Evolutionary conservation across 345 rosid genomes (phyloP).

Genomic region (Hypericum perforatum): DNA sequence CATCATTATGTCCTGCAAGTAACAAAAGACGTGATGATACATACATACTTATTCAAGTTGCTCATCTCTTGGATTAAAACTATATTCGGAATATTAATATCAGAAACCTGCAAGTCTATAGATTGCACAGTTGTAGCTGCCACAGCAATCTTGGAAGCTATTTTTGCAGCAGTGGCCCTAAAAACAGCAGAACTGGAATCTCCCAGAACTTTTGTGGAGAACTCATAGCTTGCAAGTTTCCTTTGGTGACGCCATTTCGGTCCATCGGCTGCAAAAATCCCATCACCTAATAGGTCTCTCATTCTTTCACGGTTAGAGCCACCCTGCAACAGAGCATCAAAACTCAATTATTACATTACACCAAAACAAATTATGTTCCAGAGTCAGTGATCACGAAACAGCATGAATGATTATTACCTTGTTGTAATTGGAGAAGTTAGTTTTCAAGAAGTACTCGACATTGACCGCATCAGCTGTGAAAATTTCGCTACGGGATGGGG

Average conservation of each 20-base stretch:
- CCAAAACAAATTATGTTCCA: neutral
- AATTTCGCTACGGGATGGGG: slow-evolving; percentile 23
- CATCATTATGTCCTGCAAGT: slow-evolving; percentile 31
- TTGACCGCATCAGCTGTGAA: slow-evolving; percentile 30
- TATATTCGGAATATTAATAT: slow-evolving; percentile 27
- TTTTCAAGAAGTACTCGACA: slow-evolving; percentile 33
- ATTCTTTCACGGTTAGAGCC: slow-evolving; percentile 20
- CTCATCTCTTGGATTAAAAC: slow-evolving; percentile 15
- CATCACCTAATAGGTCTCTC: slow-evolving; percentile 37
- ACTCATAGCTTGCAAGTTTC: slow-evolving; percentile 35
- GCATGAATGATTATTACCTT: slow-evolving; percentile 25
- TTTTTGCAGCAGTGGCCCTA: slow-evolving; percentile 21
- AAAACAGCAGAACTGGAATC: slow-evolving; percentile 28
- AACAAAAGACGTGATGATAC: neutral
- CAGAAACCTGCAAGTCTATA: slow-evolving; percentile 35
- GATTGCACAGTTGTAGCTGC: slow-evolving; percentile 17
- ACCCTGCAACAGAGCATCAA: slow-evolving; percentile 19
- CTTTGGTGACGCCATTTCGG: slow-evolving; percentile 34
- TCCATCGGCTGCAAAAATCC: slow-evolving; percentile 35
- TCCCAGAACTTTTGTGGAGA: slow-evolving; percentile 32
- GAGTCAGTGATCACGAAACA: neutral
- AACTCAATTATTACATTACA: neutral
- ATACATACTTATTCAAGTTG: too few species aligned
- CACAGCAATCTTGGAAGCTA: slow-evolving; percentile 18
- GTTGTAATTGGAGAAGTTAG: slow-evolving; percentile 33